Conservation (phyloP, 176 grass and related monocot species). For the Eragrostis curvula region DNA sequence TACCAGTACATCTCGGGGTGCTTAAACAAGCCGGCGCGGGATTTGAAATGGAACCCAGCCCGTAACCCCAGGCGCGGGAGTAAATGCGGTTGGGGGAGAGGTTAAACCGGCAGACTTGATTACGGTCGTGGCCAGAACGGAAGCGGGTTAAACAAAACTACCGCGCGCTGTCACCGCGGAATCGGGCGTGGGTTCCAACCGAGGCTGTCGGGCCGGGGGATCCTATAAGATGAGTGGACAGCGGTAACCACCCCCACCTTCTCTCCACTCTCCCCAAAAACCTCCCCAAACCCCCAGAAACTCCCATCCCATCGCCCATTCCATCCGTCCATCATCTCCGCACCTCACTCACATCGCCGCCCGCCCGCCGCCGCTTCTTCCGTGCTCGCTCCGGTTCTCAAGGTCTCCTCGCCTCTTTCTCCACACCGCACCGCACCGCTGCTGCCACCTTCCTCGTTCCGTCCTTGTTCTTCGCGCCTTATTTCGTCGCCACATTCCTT, state of each 20-base stretch:
- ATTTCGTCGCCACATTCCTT: neutral
- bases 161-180: conserved; percentile 30
- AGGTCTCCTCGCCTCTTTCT: conserved; percentile 34
- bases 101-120: conserved; percentile 34
- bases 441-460: neutral
- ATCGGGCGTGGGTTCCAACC: conserved; percentile 55
- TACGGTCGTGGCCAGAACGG: neutral
- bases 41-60: conserved; percentile 46
- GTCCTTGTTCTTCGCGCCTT: conserved; percentile 41
- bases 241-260: conserved; percentile 27
- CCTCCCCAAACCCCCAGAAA: conserved; percentile 57
- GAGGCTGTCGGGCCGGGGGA: conserved; percentile 47
- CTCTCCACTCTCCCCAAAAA: conserved; percentile 39
- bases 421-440: neutral
- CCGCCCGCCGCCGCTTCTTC: neutral
- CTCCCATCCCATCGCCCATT: conserved; percentile 31
- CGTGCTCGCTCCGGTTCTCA: neutral
- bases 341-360: conserved; percentile 2
- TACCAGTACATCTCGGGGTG: conserved; percentile 19
- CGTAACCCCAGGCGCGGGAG: conserved; percentile 32
- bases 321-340: neutral
- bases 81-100: conserved; percentile 32
- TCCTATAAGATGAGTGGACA: conserved; percentile 50
- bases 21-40: conserved; percentile 40
- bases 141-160: neutral